A percentile compares a stretch with the other conserved stretches of the same genome.
phyloP scores from a whole-genome alignment of 164 flowering plant genomes.

The Sedum album region DNA sequence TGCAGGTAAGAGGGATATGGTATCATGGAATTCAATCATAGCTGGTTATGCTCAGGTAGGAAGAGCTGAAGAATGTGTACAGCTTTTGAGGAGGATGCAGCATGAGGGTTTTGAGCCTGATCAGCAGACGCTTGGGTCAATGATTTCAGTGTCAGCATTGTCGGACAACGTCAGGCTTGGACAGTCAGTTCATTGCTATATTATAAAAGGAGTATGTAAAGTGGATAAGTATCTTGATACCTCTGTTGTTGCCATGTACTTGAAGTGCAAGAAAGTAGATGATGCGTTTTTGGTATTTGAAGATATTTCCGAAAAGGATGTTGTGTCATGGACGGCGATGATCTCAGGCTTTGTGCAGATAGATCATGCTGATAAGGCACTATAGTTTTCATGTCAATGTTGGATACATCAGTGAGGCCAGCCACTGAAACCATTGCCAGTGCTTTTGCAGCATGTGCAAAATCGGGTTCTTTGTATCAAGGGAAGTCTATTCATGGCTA shows the following conservation, averaged over 20 bases:
- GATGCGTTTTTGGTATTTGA: constrained; percentile 42
- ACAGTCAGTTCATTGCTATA: constrained; percentile 48
- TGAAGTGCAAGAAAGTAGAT: constrained; percentile 32
- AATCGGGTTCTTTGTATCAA: constrained; percentile 30
- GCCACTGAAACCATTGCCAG: constrained; percentile 59
- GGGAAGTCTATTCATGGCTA: constrained; percentile 70
- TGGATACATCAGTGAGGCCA: constrained; percentile 31
- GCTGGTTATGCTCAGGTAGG: constrained; percentile 45
- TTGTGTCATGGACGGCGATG: constrained; percentile 61
- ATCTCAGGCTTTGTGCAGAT: constrained; percentile 75
- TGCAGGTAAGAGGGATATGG: constrained; percentile 41
- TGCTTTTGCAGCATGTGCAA: constrained; percentile 71
- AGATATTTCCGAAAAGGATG: constrained; percentile 36
- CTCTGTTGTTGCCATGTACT: constrained; percentile 54
- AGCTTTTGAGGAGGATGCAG: constrained; percentile 44
- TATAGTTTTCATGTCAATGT: constrained; percentile 44
- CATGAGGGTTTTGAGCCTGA: constrained; percentile 38
- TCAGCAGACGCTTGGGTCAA: constrained; percentile 45
- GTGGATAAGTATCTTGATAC: constrained; percentile 41
- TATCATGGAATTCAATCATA: constrained; percentile 80
- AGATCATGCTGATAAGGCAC: constrained; percentile 41
- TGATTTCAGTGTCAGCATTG: constrained; percentile 32
- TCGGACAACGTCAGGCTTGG: constrained; percentile 31
- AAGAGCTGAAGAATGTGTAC: constrained; percentile 24
- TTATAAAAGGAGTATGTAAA: constrained; percentile 36